Percentiles rank a stretch among this genome's conserved stretches.
These are phyloP conservation scores for Tuber borchii DNA, from an alignment of 495 filamentous ascomycete genomes.

Conservation along the genomic window DNA sequence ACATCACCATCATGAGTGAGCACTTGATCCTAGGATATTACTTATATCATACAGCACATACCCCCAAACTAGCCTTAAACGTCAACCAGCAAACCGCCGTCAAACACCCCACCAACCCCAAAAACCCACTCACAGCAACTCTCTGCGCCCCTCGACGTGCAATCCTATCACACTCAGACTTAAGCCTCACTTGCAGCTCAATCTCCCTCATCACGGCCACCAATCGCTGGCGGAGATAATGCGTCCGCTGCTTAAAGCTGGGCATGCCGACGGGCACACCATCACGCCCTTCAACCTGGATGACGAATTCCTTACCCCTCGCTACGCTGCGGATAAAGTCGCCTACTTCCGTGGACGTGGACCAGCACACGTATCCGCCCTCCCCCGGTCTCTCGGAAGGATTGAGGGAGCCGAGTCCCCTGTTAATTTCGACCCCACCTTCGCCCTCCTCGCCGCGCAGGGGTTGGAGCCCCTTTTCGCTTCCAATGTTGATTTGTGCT, in stretches of 20 bases:
- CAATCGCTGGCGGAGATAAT: constrained; percentile 71
- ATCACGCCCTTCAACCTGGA: constrained; percentile 67
- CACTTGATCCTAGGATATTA: background rate
- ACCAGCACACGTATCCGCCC: constrained; percentile 71
- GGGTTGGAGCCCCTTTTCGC: constrained; percentile 11
- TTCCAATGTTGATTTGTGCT: constrained; percentile 48
- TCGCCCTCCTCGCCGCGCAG: constrained; percentile 44
- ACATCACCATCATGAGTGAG: constrained; percentile 1
- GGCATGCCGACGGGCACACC: constrained; percentile 77
- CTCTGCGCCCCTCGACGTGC: constrained; percentile 72
- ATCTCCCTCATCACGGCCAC: constrained; percentile 64
- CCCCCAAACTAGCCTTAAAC: constrained; percentile 68
- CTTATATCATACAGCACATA: constrained; percentile 3
- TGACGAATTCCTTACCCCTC: constrained; percentile 71
- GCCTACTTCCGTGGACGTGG: constrained; percentile 77
- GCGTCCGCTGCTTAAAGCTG: constrained; percentile 79
- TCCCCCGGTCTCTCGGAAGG: constrained; percentile 8
- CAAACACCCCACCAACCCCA: constrained; percentile 69
- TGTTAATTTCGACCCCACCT: too few species aligned
- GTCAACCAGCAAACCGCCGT: constrained; percentile 67
- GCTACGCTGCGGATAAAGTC: constrained; percentile 94
- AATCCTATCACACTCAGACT: constrained; percentile 70
- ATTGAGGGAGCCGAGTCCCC: constrained; percentile 46
- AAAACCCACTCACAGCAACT: constrained; percentile 73
- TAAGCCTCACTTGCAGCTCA: constrained; percentile 60